Base-by-base conservation (phyloP, 2,329 filamentous ascomycete species). In the Zymoseptoria tritici region DNA sequence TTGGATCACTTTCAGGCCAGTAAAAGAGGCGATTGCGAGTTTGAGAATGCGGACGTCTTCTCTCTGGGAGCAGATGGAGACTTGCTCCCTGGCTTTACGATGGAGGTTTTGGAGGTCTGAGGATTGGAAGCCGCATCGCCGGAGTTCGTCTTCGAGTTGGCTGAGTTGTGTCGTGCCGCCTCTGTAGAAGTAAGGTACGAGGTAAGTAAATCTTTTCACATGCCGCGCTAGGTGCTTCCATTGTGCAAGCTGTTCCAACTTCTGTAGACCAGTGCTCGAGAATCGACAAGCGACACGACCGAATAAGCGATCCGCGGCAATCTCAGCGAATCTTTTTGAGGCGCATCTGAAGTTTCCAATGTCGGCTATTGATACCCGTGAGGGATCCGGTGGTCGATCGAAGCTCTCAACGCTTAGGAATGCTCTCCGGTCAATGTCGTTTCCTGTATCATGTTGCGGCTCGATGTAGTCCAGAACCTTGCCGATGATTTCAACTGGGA, bases 1-100 rank as follows among this genome's bases (percentile, higher is more conserved):
- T 62, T 87, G 84, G 55, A 88, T 79, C 67, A 87, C 82, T 66
- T 86, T 83, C 9, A 89, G 77, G 26, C 79, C 79, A 1, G 78
- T 80, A 67, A 88, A 88, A 1, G 81, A 80, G 36, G 75, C 73
- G 62, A 86, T 79, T 19, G 83, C 83, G 59, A 78, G 77, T 60
- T 77, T 80, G 36, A 87, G 72, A 19, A 83, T 76, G 13, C 72
- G 69, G 49, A 79, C 75, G 66, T 87, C 84, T 61, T 80, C 76
- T 55, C 78, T 72, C 2, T 76, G 77, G 46, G 75, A 71, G 56
- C 85, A 72, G 50, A 87, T 78, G 19, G 77, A 74, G 57, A 74
- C 73, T 62, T 83, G 81, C 63, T 83, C 80, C 29, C 74, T 74
- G 31, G 77, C 74, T 66, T 80, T 81, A 59, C 70, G 70, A 49